Base-by-base conservation (phyloP, 257 asterid species). In the Fraxinus americana region DNA sequence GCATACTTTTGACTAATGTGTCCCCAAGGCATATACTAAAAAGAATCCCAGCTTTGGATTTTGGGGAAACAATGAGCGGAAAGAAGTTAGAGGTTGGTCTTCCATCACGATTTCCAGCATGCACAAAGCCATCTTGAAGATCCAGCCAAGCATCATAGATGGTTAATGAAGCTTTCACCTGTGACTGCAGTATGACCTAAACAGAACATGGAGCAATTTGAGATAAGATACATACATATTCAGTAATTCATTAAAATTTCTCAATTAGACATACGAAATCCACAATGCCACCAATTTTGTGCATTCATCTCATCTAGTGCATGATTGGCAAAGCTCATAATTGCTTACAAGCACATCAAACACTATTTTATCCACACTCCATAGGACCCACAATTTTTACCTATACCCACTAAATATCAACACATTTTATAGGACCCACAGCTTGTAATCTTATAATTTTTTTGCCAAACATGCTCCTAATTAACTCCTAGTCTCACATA, bases 91-190 rank as follows among this genome's bases (percentile, higher is more conserved):
- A 93, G 57, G 81, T 84, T 61, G 97, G 98, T 77, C 94, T 88
- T 41, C 91, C 92, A 76, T 90, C 92, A 74, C 80, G 90, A 69
- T 90, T 87, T 72, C 90, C 92, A 73, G 92, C 76, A 90, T 95
- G 96, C 66, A 89, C 82, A 89, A 93, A 96, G 59, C 97, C 97
- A 82, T 87, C 94, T 88, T 96, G 99, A 79, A 96, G 98, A 82
- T 93, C 98, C 83, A 96, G 87, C 96, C 94, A 89, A 83, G 98
- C 94, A 86, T 96, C 97, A 79, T 86, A 77, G 85, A 96, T 83
- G 57, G 89, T 83, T 77, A 96, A 83, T 39, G 94, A 92, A 79
- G 99, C 97, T 86, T 93, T 94, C 68, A 96, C 98, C 82, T 96
- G 98, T 70, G 99, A 93, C 84, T 93, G 97, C 78, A 96, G 88